These are phyloP conservation scores for Apiotrichum porosum DNA, from an alignment of 1,284 basidiomycete species.

Conservation along the genomic window DNA sequence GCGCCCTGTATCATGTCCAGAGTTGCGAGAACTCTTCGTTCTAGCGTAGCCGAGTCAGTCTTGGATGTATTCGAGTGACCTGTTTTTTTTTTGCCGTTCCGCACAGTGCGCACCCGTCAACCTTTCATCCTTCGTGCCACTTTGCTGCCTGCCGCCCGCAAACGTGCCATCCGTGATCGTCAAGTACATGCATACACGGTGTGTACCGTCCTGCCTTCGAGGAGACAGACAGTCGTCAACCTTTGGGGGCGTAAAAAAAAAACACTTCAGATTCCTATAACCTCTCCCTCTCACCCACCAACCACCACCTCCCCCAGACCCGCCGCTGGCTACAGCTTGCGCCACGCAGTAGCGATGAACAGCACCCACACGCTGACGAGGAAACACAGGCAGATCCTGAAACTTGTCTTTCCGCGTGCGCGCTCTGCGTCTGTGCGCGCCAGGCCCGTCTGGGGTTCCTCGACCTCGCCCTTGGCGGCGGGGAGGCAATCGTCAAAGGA, in stretches of 20 bases:
- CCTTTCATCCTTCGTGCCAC: too few species aligned
- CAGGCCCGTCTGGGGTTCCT: constrained; percentile 14
- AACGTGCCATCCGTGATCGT: too few species aligned
- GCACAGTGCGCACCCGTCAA: too few species aligned
- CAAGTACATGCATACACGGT: not conserved
- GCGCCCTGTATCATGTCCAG: too few species aligned
- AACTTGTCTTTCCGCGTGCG: constrained; percentile 14
- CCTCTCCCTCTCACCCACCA: not conserved
- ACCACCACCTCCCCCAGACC: too few species aligned
- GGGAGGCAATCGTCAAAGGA: not conserved
- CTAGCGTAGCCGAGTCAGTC: too few species aligned
- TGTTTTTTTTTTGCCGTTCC: not conserved
- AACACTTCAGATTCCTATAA: not conserved
- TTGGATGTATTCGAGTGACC: not conserved
- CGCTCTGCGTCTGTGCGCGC: constrained; percentile 19
- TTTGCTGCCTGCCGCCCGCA: too few species aligned
- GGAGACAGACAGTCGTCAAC: too few species aligned
- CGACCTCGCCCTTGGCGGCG: constrained; percentile 3
- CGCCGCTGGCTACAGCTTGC: constrained; percentile 15
- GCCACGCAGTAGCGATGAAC: constrained; percentile 58
- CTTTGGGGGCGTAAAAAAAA: not conserved
- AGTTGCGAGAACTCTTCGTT: too few species aligned
- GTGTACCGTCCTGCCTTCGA: not conserved
- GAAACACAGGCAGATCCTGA: constrained; percentile 46
- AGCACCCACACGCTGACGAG: constrained; percentile 61